phyloP scores from a whole-genome alignment of 2,329 filamentous ascomycete species.

The Cercospora sp. region DNA sequence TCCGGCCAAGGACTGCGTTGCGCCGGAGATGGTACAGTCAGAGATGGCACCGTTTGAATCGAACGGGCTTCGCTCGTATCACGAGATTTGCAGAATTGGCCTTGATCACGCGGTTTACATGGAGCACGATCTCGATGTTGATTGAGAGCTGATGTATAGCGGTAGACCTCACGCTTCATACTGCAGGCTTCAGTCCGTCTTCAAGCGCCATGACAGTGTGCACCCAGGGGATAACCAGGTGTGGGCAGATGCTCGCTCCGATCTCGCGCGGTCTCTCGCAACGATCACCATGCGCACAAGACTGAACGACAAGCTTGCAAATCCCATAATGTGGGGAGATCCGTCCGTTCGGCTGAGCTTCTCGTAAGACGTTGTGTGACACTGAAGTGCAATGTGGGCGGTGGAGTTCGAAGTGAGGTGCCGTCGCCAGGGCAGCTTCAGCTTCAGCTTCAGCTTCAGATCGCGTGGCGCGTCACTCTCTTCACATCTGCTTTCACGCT shows the following conservation, averaged over 20 bases:
- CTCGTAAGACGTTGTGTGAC: neutral
- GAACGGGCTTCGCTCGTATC: neutral
- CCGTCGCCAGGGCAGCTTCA: neutral
- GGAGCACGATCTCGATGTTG: neutral
- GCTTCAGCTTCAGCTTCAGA: neutral
- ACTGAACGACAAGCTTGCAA: neutral
- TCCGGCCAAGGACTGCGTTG: neutral
- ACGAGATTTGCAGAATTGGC: neutral
- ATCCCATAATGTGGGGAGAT: neutral
- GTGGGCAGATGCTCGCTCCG: neutral
- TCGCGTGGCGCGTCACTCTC: neutral
- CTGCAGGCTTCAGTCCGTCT: neutral
- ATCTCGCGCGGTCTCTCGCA: neutral
- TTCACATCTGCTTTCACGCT: neutral
- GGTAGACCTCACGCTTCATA: neutral
- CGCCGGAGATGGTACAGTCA: neutral
- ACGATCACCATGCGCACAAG: neutral
- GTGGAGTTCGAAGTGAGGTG: neutral
- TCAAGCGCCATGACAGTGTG: neutral
- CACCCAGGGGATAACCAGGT: neutral
- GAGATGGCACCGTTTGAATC: neutral
- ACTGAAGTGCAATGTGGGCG: neutral
- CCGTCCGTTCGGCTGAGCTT: neutral
- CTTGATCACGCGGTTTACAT: neutral
- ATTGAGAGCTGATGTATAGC: neutral